Base-by-base conservation (phyloP, 139 green algal genomes). In the Ettlia oleoabundans region DNA sequence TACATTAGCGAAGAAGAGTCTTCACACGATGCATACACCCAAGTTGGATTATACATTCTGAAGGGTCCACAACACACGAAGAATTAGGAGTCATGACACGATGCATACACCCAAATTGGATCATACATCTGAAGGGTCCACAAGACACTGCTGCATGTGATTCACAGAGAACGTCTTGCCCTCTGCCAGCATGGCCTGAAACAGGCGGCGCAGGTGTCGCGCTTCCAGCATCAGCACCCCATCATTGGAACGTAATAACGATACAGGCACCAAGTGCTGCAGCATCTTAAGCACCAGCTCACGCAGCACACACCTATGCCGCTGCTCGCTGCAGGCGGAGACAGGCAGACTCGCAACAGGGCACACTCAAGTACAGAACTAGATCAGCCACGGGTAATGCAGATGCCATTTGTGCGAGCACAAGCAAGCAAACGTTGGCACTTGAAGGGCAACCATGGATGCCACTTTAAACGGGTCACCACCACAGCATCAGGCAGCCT, bases 271-370 rank as follows among this genome's bases (percentile, higher is more conserved):
- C 72, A 86, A 40, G 21, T 64, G 58, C 52, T 80, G 72, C 75
- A 86, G 82, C 72, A 77, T 62, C 51, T 61, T 33, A 7, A 80
- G 37, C 26, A 82, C 71, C 26, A 33, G 15, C 30, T 86, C 82
- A 1, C 82, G 82, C 76, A 86, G 38, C 15, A 58, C 37, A 10
- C 51, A 61, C 5, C 52, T 37, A n/a, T 72, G 55, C 26, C 61
- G 40, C 9, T 30, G 73, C 22, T 18, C n/a, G 65, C 76, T 86
- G 65, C 65, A 22, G 1, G 2, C 30, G 26, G 13, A 26, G 37
- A 22, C 18, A 42, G 28, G 58, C 28, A 41, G n/a, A 30, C 19
- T 30, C 61, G 24, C 61, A 30, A 33, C 24, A 67, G 28, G 61
- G 9, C 9, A 33, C 24, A 67, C n/a, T n/a, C n/a, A n/a, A n/a